Percentiles rank a stretch among this genome's conserved stretches.
Evolutionary conservation across 805 yeast species (phyloP).

Genomic region (Lipomyces starkeyi): DNA sequence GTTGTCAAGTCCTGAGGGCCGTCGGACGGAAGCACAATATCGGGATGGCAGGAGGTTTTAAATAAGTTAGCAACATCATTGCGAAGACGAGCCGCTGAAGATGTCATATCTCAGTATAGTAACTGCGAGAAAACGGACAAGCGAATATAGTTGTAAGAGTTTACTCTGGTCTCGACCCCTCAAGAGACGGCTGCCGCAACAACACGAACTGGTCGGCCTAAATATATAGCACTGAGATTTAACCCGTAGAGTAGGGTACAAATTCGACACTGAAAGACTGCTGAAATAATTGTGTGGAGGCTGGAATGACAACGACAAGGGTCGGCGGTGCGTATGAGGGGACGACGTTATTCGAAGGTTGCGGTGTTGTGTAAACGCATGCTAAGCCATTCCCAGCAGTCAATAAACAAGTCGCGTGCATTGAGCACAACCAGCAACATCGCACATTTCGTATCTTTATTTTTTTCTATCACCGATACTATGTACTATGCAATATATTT

Average conservation of each 20-base stretch:
- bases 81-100: conserved; percentile 26
- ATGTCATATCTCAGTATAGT: conserved; percentile 4
- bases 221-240: background rate
- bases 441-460: background rate
- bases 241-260: background rate
- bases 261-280: background rate
- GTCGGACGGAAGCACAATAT: conserved; percentile 27
- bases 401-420: conserved; percentile 1
- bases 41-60: conserved; percentile 28
- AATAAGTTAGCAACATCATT: conserved; percentile 27
- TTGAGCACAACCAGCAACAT: background rate
- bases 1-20: conserved; percentile 33
- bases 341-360: background rate
- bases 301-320: background rate
- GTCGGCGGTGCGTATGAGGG: background rate
- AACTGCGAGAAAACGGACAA: too few relatives aligned
- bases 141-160: background rate
- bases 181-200: too few relatives aligned
- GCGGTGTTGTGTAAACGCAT: background rate
- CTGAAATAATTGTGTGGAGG: background rate
- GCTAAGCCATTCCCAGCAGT: conserved; percentile 3
- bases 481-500: background rate
- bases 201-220: background rate
- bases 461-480: too few relatives aligned
- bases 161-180: too few relatives aligned